Conservation (phyloP, 108 stramenopile genomes). For the Fistulifera pelliculosa region DNA sequence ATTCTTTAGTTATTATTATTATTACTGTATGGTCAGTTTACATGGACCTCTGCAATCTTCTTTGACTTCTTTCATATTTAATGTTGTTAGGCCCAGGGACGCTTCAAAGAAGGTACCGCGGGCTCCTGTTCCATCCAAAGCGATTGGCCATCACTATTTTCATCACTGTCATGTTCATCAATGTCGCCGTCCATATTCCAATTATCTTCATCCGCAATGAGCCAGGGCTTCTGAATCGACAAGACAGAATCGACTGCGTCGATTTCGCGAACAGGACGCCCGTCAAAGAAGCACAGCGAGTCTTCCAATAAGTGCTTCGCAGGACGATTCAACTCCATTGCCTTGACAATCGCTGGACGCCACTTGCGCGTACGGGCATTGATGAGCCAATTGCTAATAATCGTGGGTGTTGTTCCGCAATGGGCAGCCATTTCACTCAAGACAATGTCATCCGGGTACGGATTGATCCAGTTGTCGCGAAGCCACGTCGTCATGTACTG, state of each 20-base stretch:
- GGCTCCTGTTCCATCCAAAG: no score
- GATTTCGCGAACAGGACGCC: conserved; percentile 4
- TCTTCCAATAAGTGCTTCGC: conserved; percentile 39
- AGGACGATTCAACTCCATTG: conserved; percentile 39
- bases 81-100: no score
- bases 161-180: no score
- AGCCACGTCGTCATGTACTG: conserved; percentile 26
- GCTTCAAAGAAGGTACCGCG: no score
- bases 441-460: conserved; percentile 34
- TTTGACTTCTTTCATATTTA: no score
- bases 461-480: conserved; percentile 32
- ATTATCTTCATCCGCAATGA: no score
- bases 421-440: conserved; percentile 15
- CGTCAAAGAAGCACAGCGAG: conserved; percentile 37
- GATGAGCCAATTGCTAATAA: conserved; percentile 47
- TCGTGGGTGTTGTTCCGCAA: conserved; percentile 14
- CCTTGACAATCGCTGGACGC: conserved; percentile 45
- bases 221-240: no score
- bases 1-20: no score
- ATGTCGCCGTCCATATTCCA: no score
- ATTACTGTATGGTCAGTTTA: no score
- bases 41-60: no score
- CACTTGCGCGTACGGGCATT: conserved; percentile 53
- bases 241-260: not conserved
- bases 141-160: no score